Percentiles rank a stretch among this genome's conserved stretches.
phyloP scores from a whole-genome alignment of 2,329 filamentous ascomycete species.

The Davidsoniella australis region DNA sequence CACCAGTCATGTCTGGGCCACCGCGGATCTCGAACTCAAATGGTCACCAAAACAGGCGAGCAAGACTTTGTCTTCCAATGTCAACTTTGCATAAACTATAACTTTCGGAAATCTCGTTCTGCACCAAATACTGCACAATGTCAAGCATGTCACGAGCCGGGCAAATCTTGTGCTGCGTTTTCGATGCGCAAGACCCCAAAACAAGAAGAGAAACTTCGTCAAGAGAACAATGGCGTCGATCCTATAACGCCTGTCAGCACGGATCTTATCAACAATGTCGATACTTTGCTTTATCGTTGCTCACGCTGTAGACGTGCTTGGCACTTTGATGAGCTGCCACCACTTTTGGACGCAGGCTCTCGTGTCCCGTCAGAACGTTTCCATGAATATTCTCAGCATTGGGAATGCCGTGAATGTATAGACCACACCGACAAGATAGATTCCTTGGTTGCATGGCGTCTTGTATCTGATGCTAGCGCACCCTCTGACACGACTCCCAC shows the following conservation, averaged over 20 bases:
- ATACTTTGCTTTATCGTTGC: conserved; percentile 74
- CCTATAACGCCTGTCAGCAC: conserved; percentile 49
- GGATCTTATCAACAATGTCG: conserved; percentile 53
- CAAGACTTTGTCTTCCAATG: conserved; percentile 80
- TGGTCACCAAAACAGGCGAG: conserved; percentile 68
- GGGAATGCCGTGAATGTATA: conserved; percentile 66
- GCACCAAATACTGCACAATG: conserved; percentile 59
- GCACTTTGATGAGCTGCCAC: conserved; percentile 69
- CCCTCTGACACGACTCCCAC: not conserved
- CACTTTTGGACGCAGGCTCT: conserved; percentile 28
- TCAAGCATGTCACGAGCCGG: conserved; percentile 47
- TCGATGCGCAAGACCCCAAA: conserved; percentile 53
- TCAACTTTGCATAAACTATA: conserved; percentile 58
- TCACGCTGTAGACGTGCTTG: conserved; percentile 57
- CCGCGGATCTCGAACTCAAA: conserved; percentile 60
- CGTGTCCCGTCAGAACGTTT: conserved; percentile 30
- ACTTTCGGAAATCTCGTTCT: conserved; percentile 45
- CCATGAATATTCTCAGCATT: conserved; percentile 55
- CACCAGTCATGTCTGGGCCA: conserved; percentile 70
- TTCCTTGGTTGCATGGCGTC: conserved; percentile 77
- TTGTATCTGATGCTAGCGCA: conserved; percentile 20
- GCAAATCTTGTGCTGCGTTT: conserved; percentile 57
- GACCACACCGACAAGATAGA: conserved; percentile 50
- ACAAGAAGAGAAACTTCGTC: conserved; percentile 69
- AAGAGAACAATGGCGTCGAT: conserved; percentile 63